Conservation (phyloP, 352 stramenopile species). For the Peronospora destructor region DNA sequence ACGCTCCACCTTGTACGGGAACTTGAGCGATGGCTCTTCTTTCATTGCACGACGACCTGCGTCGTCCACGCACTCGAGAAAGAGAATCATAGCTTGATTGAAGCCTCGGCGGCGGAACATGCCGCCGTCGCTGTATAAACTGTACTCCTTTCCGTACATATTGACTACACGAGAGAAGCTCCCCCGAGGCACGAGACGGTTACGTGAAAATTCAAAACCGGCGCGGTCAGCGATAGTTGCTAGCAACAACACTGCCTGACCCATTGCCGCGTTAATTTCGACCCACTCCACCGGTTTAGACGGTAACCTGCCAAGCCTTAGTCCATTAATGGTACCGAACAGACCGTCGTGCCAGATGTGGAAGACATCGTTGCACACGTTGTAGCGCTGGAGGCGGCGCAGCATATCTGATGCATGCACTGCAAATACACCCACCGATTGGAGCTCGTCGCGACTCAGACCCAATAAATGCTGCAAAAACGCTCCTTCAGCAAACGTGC, state of each 20-base stretch:
- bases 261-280: conserved; percentile 86
- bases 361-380: conserved; percentile 88
- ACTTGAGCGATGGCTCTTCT: conserved; percentile 83
- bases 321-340: conserved; percentile 86
- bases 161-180: conserved; percentile 84
- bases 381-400: conserved; percentile 73
- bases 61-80: conserved; percentile 87
- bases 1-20: conserved; percentile 88
- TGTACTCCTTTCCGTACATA: conserved; percentile 82
- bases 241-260: conserved; percentile 78
- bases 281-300: conserved; percentile 83
- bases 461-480: conserved; percentile 73
- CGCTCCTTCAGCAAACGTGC: conserved; percentile 64
- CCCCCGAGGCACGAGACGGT: conserved; percentile 72
- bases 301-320: conserved; percentile 76
- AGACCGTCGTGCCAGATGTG: conserved; percentile 88
- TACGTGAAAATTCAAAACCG: conserved; percentile 81
- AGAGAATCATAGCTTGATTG: conserved; percentile 87
- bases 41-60: conserved; percentile 78
- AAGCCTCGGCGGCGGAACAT: conserved; percentile 88
- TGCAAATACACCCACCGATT: conserved; percentile 68
- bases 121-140: conserved; percentile 65
- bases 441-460: conserved; percentile 64
- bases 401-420: conserved; percentile 80
- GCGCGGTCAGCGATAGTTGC: conserved; percentile 74